Base-by-base conservation (phyloP, 129 eudicot species). In the Dittrichia graveolens region DNA sequence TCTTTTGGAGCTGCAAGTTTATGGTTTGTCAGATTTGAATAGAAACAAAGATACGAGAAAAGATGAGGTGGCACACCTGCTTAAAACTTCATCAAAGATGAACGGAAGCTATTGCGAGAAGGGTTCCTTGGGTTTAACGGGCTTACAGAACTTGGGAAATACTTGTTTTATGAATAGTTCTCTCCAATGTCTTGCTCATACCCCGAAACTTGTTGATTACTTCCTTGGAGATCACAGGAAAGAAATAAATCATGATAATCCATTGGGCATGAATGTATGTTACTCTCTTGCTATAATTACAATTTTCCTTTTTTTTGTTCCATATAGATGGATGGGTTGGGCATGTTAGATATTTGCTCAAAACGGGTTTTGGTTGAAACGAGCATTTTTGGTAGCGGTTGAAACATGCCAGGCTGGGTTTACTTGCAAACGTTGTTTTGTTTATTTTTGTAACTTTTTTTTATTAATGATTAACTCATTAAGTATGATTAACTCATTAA, bases 131-230 rank as follows among this genome's bases (percentile, higher is more conserved):
- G 99, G 99, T 42, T 83, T 95, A 83, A 86, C 99, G 9, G 99
- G 99, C 74, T 82, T 90, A 75, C 99, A 95, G 49, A 95, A 95
- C 65, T 77, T 95, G 53, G 99, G 99, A 61, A 95, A 95, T 67
- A 95, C 99, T 60, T 95, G 99, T 77, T 95, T 95, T 78, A 95
- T 95, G 99, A 95, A 90, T 78, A 95, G 99, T 78, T 84, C 97
- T 44, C 96, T 95, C 76, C 99, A 95, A 79, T 95, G 99, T 83
- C 85, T 95, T 74, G 97, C 91, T 45, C 99, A 95, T 73, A 95
- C 99, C 5, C 97, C 99, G 47, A 95, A 90, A 87, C 89, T 95
- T 79, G 96, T 91, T 63, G 99, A 95, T 85, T 95, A 85, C 91
- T 95, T 95, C 73, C 99, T 90, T 72, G 96, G 99, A 75, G 99